Evolutionary conservation across 108 stramenopile species (phyloP), one percentile per base, ranked within the genome.

Genomic region (Pelagomonas calceolata): DNA sequence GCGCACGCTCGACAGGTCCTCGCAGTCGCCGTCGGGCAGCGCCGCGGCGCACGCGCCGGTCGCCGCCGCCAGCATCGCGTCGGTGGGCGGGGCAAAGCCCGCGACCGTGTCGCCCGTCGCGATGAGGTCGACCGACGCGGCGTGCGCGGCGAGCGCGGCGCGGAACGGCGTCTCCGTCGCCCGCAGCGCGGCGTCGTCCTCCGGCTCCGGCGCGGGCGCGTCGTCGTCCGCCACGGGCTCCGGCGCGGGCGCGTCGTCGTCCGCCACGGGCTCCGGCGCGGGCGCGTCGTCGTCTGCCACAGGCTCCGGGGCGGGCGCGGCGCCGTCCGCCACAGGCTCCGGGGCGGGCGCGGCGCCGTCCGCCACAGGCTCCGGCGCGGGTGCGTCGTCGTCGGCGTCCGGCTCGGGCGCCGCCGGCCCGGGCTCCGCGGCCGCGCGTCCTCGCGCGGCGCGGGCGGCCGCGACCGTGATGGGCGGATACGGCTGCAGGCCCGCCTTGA

Each of bases 1-100:
- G 34, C 68, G 70, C 34, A 78, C 51, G 30, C 79, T 77, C 45
- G 77, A 73, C 63, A 78, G 71, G 30, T 68, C 37, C 51, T 81
- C 80, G 36, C 76, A 77, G 68, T 81, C 80, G 17, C 78, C 80
- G 21, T 74, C 51, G 31, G 80, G 80, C 34, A 81, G 77, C 43
- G 78, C 68, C 46, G 34, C 39, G 32, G 60, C 31, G 32, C 77
- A 65, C 45, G 77, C 79, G 43, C 30, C 32, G 39, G 78, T 77
- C 46, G 80, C 80, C 37, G 35, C 68, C 63, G 32, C 30, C 18
- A 81, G 77, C 35, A 81, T 63, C 32, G 45, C 66, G n/a, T 45
- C 14, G 10, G 76, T 71, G 17, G 80, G 80, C 31, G 70, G 43
- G 15, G 70, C 37, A 29, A 75, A 81, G 29, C 66, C 68, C 3